phyloP scores from a whole-genome alignment of 768 basidiomycete genomes.

The Auricularia heimuer region DNA sequence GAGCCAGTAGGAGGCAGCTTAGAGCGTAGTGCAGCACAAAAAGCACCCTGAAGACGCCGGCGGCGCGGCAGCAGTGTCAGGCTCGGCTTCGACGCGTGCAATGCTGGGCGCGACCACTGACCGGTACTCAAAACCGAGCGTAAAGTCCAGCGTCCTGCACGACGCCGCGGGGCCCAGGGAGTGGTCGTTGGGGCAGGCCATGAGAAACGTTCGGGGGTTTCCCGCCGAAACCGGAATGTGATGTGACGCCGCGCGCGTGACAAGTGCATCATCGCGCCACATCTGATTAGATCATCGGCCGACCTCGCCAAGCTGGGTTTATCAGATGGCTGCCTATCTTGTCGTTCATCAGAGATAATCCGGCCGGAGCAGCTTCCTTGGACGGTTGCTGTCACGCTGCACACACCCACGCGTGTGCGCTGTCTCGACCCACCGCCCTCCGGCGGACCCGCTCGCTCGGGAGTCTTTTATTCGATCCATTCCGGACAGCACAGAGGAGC shows the following conservation, averaged over 20 bases:
- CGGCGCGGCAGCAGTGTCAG: background rate
- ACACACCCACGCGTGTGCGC: background rate
- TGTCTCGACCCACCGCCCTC: background rate
- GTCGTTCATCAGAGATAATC: background rate
- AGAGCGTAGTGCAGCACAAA: background rate
- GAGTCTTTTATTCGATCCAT: background rate
- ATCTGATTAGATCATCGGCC: background rate
- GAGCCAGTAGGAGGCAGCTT: background rate
- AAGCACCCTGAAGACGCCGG: background rate
- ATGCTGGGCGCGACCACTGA: background rate
- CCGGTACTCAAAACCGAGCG: constrained; percentile 1
- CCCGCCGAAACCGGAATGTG: background rate
- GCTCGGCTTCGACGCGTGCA: background rate
- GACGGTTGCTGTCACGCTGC: background rate
- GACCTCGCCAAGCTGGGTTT: background rate
- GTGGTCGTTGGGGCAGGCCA: background rate
- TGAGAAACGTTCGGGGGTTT: background rate
- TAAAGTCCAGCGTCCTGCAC: background rate
- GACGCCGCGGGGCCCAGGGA: background rate
- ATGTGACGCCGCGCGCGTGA: background rate
- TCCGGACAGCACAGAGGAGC: background rate
- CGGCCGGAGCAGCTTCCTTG: background rate
- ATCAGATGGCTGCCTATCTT: background rate
- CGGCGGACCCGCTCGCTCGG: background rate
- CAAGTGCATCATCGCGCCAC: background rate